These are phyloP conservation scores for Stagonosporopsis vannaccii DNA, from an alignment of 2,329 filamentous ascomycete species.

Conservation along the genomic window DNA sequence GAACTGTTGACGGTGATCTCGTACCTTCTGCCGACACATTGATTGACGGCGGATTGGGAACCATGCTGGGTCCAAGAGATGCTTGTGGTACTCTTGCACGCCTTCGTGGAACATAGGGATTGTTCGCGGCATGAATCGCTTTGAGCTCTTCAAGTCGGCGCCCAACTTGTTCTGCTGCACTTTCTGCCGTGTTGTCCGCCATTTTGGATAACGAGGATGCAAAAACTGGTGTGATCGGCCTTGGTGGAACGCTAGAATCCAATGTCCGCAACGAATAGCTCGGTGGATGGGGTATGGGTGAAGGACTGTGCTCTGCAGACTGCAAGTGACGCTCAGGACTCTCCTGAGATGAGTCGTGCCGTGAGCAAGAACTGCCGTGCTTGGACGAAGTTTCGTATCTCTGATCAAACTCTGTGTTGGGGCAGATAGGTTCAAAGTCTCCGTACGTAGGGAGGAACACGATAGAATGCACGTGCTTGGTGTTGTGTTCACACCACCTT, in stretches of 20 bases:
- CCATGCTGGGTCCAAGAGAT: not conserved
- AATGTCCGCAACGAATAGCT: slow-evolving; percentile 30
- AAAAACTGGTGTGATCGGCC: slow-evolving; percentile 25
- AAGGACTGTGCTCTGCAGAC: slow-evolving; percentile 21
- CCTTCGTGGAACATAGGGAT: slow-evolving; percentile 18
- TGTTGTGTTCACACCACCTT: slow-evolving; percentile 31
- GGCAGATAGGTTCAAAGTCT: slow-evolving; percentile 23
- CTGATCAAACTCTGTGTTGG: slow-evolving; percentile 24
- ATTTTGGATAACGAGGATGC: slow-evolving; percentile 25
- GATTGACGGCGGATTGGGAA: not conserved
- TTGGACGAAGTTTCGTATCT: not conserved
- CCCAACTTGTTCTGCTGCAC: slow-evolving; percentile 10
- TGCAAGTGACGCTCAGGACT: slow-evolving; percentile 24
- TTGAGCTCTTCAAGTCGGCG: slow-evolving; percentile 21
- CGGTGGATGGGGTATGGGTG: slow-evolving; percentile 33
- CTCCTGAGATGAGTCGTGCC: slow-evolving; percentile 46
- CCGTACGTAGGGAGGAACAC: slow-evolving; percentile 29
- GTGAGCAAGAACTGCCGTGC: slow-evolving; percentile 23
- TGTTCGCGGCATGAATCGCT: slow-evolving; percentile 14
- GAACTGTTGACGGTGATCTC: slow-evolving; percentile 46
- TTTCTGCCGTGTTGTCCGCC: slow-evolving; percentile 21
- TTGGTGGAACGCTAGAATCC: slow-evolving; percentile 28
- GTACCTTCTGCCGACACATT: slow-evolving; percentile 32
- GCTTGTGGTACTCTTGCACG: slow-evolving; percentile 4
- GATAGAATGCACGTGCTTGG: slow-evolving; percentile 30